Evolutionary conservation across 495 filamentous ascomycete species (phyloP).

Genomic region (Penicillium lividum): DNA sequence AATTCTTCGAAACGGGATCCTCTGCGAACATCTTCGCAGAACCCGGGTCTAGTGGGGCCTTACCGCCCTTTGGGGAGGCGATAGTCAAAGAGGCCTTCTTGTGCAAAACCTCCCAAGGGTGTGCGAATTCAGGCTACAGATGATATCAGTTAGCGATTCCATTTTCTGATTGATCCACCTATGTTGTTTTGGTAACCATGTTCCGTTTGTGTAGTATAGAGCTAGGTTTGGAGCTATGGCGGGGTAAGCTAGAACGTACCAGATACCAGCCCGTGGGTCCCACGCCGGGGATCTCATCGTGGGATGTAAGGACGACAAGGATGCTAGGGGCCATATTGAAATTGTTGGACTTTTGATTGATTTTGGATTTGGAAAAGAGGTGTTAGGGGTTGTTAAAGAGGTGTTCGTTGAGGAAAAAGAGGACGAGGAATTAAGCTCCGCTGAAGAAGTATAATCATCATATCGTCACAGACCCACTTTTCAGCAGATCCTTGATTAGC

Average conservation of each 20-base stretch:
- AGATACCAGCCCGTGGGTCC: slow-evolving; percentile 68
- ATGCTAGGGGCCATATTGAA: slow-evolving; percentile 53
- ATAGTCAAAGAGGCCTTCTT: slow-evolving; percentile 57
- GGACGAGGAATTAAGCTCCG: not conserved
- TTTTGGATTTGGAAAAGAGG: not conserved
- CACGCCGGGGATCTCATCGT: slow-evolving; percentile 52
- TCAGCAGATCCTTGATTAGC: not conserved
- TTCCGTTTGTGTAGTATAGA: not conserved
- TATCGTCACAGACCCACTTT: not conserved
- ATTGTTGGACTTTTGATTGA: not conserved
- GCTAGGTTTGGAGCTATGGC: not conserved
- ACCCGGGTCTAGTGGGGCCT: slow-evolving; percentile 63
- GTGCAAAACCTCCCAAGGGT: slow-evolving; percentile 62
- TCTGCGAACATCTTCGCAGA: slow-evolving; percentile 62
- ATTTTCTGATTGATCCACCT: not conserved
- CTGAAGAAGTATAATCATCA: not conserved
- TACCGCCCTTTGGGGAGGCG: slow-evolving; percentile 68
- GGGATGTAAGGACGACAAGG: slow-evolving; percentile 69
- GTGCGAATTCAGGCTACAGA: slow-evolving; percentile 66
- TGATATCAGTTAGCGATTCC: not conserved
- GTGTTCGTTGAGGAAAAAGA: not conserved
- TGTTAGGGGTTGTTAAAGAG: not conserved
- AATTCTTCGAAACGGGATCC: slow-evolving; percentile 53
- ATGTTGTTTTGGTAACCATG: too few relatives aligned
- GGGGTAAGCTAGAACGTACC: slow-evolving; percentile 33